phyloP scores from a whole-genome alignment of 2,329 filamentous ascomycete genomes.

The Trichoderma cornu-damae region DNA sequence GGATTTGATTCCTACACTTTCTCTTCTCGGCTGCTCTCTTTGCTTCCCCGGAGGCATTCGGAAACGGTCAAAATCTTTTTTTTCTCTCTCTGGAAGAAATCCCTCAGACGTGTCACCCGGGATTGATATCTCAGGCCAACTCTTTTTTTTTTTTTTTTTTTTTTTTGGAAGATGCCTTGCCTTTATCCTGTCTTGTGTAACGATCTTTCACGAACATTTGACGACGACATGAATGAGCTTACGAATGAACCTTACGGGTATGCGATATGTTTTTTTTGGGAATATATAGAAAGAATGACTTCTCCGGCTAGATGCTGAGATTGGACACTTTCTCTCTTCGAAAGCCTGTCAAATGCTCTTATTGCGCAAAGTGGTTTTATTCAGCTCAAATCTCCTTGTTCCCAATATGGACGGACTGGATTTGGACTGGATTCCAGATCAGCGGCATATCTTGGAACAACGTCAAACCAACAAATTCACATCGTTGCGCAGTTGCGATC shows the following conservation, averaged over 20 bases:
- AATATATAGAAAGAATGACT: slow-evolving; percentile 28
- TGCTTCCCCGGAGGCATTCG: slow-evolving; percentile 28
- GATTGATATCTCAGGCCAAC: slow-evolving; percentile 27
- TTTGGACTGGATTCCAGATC: slow-evolving; percentile 30
- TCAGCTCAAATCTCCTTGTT: slow-evolving; percentile 26
- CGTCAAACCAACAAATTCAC: slow-evolving; percentile 27
- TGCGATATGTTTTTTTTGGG: slow-evolving; percentile 32
- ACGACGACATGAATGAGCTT: slow-evolving; percentile 36
- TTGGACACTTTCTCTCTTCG: slow-evolving; percentile 26
- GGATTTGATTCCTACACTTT: slow-evolving; percentile 37
- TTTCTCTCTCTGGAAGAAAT: slow-evolving; percentile 22
- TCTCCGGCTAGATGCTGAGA: slow-evolving; percentile 33
- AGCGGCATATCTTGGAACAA: slow-evolving; percentile 22
- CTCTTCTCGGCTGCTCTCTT: slow-evolving; percentile 28
- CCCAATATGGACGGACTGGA: slow-evolving; percentile 9
- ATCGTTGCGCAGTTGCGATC: slow-evolving; percentile 34
- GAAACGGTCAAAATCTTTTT: slow-evolving; percentile 31
- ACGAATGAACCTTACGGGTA: slow-evolving; percentile 20
- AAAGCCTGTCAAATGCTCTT: slow-evolving; percentile 27
- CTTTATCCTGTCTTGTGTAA: slow-evolving; percentile 42
- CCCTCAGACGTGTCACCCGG: slow-evolving; percentile 20
- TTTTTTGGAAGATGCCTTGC: slow-evolving; percentile 33
- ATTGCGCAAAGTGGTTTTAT: slow-evolving; percentile 26
- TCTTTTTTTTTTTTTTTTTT: too few species aligned
- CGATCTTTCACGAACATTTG: slow-evolving; percentile 42